phyloP scores from a whole-genome alignment of 306 rosid genomes.

The Pterocarpus macrocarpus region DNA sequence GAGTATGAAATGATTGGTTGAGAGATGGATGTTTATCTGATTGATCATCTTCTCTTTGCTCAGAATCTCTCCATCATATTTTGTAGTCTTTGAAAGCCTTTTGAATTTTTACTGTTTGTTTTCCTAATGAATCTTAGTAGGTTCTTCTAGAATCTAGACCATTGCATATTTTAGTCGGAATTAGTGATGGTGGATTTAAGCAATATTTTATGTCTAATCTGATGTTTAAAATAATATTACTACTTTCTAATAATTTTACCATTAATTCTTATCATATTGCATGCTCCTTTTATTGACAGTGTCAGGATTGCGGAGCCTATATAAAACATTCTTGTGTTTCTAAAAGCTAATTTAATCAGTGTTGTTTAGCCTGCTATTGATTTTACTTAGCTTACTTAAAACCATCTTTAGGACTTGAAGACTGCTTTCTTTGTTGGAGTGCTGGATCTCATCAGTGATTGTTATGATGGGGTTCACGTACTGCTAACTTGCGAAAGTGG shows the following conservation, averaged over 20 bases:
- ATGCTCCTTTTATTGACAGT: background rate
- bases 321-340: background rate
- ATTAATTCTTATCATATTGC: background rate
- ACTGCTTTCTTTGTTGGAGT: conserved; percentile 11
- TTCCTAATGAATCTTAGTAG: background rate
- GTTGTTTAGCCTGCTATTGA: background rate
- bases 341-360: background rate
- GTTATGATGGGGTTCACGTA: background rate
- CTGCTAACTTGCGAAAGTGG: background rate
- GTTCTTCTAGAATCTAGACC: background rate
- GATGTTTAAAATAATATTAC: background rate
- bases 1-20: background rate
- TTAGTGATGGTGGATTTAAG: conserved; percentile 1
- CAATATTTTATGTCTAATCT: background rate
- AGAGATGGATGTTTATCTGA: conserved; percentile 18
- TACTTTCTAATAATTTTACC: background rate
- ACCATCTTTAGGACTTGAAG: conserved; percentile 6
- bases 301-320: background rate
- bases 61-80: no score
- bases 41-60: background rate
- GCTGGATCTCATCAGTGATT: conserved; percentile 26
- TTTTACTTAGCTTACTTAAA: conserved; percentile 23
- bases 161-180: background rate
- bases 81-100: no score
- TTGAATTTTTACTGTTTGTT: no score